Conservation (phyloP, 345 rosid genomes). For the Lumnitzera racemosa region DNA sequence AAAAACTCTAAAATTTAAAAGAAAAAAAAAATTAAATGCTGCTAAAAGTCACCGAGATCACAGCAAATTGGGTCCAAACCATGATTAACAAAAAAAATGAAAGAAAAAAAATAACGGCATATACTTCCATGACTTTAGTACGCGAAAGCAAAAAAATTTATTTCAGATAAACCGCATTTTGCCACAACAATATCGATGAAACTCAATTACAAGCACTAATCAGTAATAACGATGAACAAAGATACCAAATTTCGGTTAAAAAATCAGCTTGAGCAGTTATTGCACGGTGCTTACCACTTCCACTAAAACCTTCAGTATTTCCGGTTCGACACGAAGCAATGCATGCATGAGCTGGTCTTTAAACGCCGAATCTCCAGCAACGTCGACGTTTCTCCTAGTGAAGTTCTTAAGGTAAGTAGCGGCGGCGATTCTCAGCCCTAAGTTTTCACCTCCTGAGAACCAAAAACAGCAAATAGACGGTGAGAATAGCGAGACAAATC, state of each 20-base stretch:
- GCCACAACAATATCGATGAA: too few relatives aligned
- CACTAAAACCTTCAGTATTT: conserved; percentile 67
- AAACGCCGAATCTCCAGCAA: conserved; percentile 28
- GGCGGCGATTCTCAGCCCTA: conserved; percentile 65
- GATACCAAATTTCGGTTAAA: neutral
- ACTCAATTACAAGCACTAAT: too few relatives aligned
- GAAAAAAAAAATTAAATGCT: too few relatives aligned
- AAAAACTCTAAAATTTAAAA: too few relatives aligned
- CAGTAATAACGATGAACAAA: neutral
- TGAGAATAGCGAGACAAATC: neutral
- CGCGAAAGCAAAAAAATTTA: too few relatives aligned
- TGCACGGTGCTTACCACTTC: conserved; percentile 45
- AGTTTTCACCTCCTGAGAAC: conserved; percentile 45
- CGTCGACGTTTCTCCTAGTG: conserved; percentile 35
- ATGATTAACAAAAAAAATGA: too few relatives aligned
- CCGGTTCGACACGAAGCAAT: conserved; percentile 49
- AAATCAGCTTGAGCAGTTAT: neutral
- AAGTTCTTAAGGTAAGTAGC: conserved; percentile 73
- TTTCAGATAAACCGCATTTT: too few relatives aligned
- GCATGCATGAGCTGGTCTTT: conserved; percentile 62
- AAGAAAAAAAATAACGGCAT: too few relatives aligned
- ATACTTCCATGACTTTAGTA: too few relatives aligned
- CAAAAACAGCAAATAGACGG: neutral
- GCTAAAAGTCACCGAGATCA: too few relatives aligned
- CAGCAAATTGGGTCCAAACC: too few relatives aligned